Evolutionary conservation across 2,329 filamentous ascomycete species (phyloP), one percentile per base, ranked within the genome.

Genomic region (Trichoderma gracile): DNA sequence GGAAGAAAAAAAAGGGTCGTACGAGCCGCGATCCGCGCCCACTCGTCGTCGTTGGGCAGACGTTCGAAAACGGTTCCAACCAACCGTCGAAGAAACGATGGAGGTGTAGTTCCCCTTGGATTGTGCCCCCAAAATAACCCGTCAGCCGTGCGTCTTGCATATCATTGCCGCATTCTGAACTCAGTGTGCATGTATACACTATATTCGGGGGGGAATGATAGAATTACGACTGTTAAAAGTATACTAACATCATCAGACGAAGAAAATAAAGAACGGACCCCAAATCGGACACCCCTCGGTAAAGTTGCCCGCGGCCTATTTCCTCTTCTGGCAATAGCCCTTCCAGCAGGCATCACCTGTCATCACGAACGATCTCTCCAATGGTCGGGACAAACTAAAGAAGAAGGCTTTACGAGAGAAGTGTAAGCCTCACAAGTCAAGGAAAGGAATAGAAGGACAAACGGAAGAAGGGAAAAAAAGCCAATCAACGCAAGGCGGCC

Each of bases 401-500:
- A 38, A 14, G 3, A 14, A 38, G 33, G 12, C 33, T 30, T 30
- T 3, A 38, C 33, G 10, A 12, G 33, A 14, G 33, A 38, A 14
- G 33, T 10, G 27, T 10, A 50, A 19, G 8, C 23, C 25, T 12
- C 47, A 25, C 15, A 9, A 17, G 23, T n/a, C 25, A 25, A 19
- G 14, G 33, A 38, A 52, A 3, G 10, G 17, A 52, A 52, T 14
- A 19, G 21, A 10, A 19, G n/a, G 7, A 43, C 4, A 7, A 43
- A 30, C 21, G 27, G 40, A 40, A 40, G 8, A 40, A 40, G 14
- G 8, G 3, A 27, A 33, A 52, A 33, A 14, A 33, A 10, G 27
- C 57, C 57, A 60, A 42, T 60, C 45, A 43, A 5, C 33, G 33
- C 33, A 60, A 52, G 57, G 57, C 57, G 21, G 57, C 57, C 57